Base-by-base conservation (phyloP, 768 basidiomycete species). In the Dacryopinax primogenitus region DNA sequence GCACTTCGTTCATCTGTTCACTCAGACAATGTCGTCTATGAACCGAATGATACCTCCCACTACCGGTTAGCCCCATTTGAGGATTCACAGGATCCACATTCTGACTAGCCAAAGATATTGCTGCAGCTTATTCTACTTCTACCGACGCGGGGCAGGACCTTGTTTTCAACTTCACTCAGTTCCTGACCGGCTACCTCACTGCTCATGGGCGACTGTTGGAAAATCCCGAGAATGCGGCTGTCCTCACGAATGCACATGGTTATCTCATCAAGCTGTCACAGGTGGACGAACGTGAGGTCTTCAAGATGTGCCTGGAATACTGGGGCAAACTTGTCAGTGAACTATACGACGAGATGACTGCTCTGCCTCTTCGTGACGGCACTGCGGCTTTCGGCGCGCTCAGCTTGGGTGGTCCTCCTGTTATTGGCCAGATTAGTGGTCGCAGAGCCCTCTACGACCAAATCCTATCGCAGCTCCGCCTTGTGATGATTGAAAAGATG, bases 261-360 rank as follows among this genome's bases (percentile, higher is more conserved):
- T 99, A 98, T 77, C 92, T 99, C 84, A 91, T 98, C 73, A 98
- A 97, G 76, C 86, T 99, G 36, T 94, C 92, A 0, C 92, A 93
- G 70, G 96, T 99, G 35, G 95, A 99, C 71, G 96, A 99, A 73
- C 86, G 95, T 63, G 96, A 99, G 75, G 89, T 99, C 68, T 98
- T 98, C 85, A 99, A 99, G 78, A 96, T 99, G 72, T 96, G 95
- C 70, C 77, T 98, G 72, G 96, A 98, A 73, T 99, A 98, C 77
- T 99, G 96, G 92, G 75, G 86, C 64, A 93, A 94, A 75, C 86
- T 99, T 30, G 95, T 99, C 15, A 85, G 92, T 1, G 95, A 96
- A 73, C 82, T 99, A 21, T 98, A 99, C 73, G 95, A 97, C 68
- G 96, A 99, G 78, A 88, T 96, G 62, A 93, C 96, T 74, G 87